Percentiles rank a stretch among this genome's conserved stretches.
phyloP scores from a whole-genome alignment of 2,329 filamentous ascomycete genomes.

The Fusarium succisae region DNA sequence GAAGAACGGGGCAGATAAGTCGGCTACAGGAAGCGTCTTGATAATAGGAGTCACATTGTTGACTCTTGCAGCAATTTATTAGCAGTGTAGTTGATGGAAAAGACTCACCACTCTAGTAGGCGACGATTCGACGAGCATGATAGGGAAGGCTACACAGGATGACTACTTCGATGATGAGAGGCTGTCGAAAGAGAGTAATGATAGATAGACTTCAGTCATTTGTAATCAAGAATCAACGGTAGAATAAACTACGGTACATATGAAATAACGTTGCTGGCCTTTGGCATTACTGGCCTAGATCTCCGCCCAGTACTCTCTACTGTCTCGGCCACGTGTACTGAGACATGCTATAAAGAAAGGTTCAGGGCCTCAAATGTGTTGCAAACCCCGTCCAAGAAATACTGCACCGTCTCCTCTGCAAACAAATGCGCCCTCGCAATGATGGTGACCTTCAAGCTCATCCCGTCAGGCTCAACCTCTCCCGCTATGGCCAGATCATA shows the following conservation, averaged over 20 bases:
- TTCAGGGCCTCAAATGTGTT: background rate
- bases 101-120: no score
- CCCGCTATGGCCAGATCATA: conserved; percentile 10
- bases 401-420: background rate
- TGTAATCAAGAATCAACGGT: no score
- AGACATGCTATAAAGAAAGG: background rate
- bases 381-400: background rate
- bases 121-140: background rate
- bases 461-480: conserved; percentile 12
- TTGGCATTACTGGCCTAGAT: no score
- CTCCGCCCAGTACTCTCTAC: no score
- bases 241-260: no score
- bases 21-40: background rate
- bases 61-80: background rate
- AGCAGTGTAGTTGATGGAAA: accelerated
- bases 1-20: background rate
- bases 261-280: no score
- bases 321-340: no score
- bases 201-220: accelerated
- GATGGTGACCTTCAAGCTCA: background rate
- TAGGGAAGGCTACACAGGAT: background rate
- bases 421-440: background rate
- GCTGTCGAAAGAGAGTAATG: no score
- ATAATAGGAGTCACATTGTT: background rate
- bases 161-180: no score